Percentiles rank a stretch among this genome's conserved stretches.
Conservation (phyloP, 1,284 basidiomycete species). For the Phenoliferia sp. region DNA sequence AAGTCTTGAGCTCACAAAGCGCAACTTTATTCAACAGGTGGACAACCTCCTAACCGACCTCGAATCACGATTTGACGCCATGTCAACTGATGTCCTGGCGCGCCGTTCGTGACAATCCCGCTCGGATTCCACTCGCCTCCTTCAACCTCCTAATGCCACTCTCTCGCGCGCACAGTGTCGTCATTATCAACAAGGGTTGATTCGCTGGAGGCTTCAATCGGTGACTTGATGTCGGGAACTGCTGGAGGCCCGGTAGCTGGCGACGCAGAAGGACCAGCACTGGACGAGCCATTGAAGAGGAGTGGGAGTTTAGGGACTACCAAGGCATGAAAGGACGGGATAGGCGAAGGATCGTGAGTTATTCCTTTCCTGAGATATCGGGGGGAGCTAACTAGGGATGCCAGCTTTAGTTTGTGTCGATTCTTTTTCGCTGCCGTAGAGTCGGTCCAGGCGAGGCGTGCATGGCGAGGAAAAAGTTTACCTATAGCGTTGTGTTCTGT, state of each 20-base stretch:
- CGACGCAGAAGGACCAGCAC: not conserved
- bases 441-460: too few species aligned
- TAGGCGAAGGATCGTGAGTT: too few species aligned
- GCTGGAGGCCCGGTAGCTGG: not conserved
- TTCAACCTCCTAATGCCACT: not conserved
- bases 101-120: conserved; percentile 25
- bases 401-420: too few species aligned
- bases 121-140: not conserved
- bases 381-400: too few species aligned
- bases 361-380: too few species aligned
- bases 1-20: too few species aligned
- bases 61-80: conserved; percentile 27
- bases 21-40: conserved; percentile 5
- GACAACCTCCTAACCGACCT: conserved; percentile 30
- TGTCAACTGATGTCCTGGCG: conserved; percentile 26
- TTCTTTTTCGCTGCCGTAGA: too few species aligned
- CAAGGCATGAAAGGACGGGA: too few species aligned
- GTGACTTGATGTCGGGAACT: conserved; percentile 26
- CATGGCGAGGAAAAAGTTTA: too few species aligned
- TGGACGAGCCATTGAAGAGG: too few species aligned
- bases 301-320: too few species aligned
- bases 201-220: conserved; percentile 26
- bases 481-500: too few species aligned
- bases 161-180: conserved; percentile 4
- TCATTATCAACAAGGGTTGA: conserved; percentile 27